Conservation (phyloP, 371 early-diverging fungal species). For the Mortierella polycephala region DNA sequence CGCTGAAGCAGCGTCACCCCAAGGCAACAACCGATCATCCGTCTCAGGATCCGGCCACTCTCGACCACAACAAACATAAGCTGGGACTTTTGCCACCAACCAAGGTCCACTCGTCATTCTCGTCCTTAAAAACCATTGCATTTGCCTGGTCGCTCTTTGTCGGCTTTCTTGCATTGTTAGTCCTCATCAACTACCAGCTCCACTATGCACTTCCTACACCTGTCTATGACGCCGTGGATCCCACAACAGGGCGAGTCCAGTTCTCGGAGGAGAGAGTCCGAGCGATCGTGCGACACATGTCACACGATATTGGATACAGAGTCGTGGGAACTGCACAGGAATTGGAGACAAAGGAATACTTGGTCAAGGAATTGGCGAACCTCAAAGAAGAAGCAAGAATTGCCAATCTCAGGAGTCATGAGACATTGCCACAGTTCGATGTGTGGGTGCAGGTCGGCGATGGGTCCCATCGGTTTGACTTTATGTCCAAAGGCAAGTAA, state of each 20-base stretch:
- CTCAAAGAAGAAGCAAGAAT: conserved; percentile 20
- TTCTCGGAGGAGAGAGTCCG: conserved; percentile 69
- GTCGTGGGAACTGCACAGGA: conserved; percentile 47
- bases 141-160: conserved; percentile 25
- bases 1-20: conserved; percentile 43
- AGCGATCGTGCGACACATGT: conserved; percentile 60
- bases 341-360: conserved; percentile 22
- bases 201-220: conserved; percentile 55
- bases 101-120: conserved; percentile 23
- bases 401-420: not conserved
- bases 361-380: conserved; percentile 16
- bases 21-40: not conserved
- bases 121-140: conserved; percentile 12
- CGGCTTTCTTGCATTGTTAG: conserved; percentile 14
- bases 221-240: conserved; percentile 26
- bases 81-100: conserved; percentile 5
- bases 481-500: conserved; percentile 72
- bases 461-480: conserved; percentile 77
- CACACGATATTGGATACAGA: conserved; percentile 69
- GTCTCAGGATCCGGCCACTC: no score
- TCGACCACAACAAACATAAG: conserved; percentile 5
- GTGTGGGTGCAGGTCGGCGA: conserved; percentile 65
- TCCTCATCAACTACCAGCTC: conserved; percentile 58
- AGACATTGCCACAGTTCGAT: conserved; percentile 61
- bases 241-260: conserved; percentile 55